These are phyloP conservation scores for Wickerhamiella dianesei DNA, from an alignment of 805 yeast genomes.

Conservation along the genomic window DNA sequence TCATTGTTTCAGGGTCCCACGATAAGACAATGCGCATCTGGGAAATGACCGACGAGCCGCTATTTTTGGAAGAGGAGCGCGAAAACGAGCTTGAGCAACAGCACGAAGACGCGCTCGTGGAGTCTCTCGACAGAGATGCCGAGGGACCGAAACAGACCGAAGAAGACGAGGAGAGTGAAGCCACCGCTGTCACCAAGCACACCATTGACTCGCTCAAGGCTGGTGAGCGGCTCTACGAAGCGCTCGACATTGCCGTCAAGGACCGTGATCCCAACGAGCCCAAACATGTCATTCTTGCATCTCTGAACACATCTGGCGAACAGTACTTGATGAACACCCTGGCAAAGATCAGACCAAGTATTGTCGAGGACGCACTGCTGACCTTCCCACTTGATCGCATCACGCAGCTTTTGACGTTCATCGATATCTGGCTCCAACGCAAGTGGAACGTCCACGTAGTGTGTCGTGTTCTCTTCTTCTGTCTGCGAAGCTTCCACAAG, in stretches of 20 bases:
- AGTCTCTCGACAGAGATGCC: constrained; percentile 40
- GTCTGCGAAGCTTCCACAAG: constrained; percentile 57
- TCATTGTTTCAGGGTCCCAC: constrained; percentile 73
- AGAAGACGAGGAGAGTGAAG: constrained; percentile 34
- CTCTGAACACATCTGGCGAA: constrained; percentile 58
- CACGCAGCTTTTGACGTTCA: constrained; percentile 51
- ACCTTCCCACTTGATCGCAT: constrained; percentile 85
- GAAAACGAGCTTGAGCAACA: constrained; percentile 91
- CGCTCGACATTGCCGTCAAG: constrained; percentile 65
- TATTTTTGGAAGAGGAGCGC: constrained; percentile 92
- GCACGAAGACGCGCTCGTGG: constrained; percentile 68
- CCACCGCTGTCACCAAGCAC: constrained; percentile 55
- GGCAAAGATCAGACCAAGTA: constrained; percentile 60
- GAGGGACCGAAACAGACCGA: constrained; percentile 1
- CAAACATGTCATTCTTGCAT: constrained; percentile 58
- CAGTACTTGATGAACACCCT: constrained; percentile 66
- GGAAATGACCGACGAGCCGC: constrained; percentile 87
- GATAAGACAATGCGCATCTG: constrained; percentile 90
- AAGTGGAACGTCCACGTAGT: constrained; percentile 44
- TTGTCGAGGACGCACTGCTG: constrained; percentile 81
- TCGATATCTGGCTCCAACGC: constrained; percentile 55
- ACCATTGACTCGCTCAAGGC: constrained; percentile 86
- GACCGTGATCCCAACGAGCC: constrained; percentile 38
- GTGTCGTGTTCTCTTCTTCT: constrained; percentile 62
- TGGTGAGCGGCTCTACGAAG: constrained; percentile 86